A percentile compares a stretch with the other conserved stretches of the same genome.
Evolutionary conservation across 2,329 filamentous ascomycete species (phyloP).

Genomic region (Monilinia vaccinii-corymbosi): DNA sequence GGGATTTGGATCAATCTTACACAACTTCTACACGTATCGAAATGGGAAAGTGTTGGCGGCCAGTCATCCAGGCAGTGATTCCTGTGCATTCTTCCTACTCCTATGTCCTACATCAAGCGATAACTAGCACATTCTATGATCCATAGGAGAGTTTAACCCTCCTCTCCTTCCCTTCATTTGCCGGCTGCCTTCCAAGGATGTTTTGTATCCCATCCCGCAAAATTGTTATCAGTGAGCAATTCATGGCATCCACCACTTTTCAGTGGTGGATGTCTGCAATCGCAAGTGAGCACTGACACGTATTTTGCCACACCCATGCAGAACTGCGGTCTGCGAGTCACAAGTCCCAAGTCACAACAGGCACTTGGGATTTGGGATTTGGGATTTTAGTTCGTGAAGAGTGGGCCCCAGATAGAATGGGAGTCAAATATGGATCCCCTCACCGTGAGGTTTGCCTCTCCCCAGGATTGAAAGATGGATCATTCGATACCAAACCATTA

Average conservation of each 20-base stretch:
- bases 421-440: neutral
- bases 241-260: neutral
- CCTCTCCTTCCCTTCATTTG: neutral
- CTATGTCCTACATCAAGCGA: neutral
- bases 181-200: neutral
- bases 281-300: neutral
- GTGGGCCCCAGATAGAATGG: neutral
- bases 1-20: too few species aligned
- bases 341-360: neutral
- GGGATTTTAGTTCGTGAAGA: neutral
- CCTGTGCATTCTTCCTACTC: too few species aligned
- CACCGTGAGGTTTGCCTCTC: neutral
- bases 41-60: too few species aligned
- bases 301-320: neutral
- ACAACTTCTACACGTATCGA: too few species aligned
- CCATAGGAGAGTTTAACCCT: neutral
- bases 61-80: too few species aligned
- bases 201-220: neutral
- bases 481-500: neutral
- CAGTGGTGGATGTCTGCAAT: neutral
- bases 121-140: neutral
- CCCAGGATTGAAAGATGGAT: neutral
- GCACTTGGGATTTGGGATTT: neutral
- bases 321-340: neutral
- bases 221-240: neutral